Evolutionary conservation across 2,329 filamentous ascomycete species (phyloP).

Genomic region (Beauveria sp.): DNA sequence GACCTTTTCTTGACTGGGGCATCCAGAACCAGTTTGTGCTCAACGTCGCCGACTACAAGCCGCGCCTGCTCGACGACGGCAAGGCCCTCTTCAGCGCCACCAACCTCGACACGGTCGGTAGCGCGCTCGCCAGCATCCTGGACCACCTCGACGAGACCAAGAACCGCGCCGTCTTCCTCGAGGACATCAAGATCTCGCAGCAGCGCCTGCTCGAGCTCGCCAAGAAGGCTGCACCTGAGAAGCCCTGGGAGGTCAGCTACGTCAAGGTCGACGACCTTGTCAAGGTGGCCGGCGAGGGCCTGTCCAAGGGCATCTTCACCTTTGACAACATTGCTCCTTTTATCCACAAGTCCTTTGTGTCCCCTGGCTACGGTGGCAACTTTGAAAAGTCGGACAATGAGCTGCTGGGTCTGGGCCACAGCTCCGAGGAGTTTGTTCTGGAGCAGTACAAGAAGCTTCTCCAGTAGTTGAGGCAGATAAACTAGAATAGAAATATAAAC

Average conservation of each 20-base stretch:
- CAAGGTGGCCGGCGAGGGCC: constrained; percentile 20
- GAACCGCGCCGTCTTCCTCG: constrained; percentile 45
- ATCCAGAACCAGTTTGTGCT: constrained; percentile 9
- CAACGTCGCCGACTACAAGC: constrained; percentile 31
- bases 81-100: constrained; percentile 35
- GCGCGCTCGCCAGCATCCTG: constrained; percentile 39
- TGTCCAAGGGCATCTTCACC: constrained; percentile 24
- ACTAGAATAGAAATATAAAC: not conserved
- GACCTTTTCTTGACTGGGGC: constrained; percentile 21
- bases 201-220: constrained; percentile 35
- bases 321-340: constrained; percentile 24
- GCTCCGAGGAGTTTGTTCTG: constrained; percentile 32
- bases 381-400: constrained; percentile 34
- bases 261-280: constrained; percentile 21
- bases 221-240: constrained; percentile 2
- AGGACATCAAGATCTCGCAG: constrained; percentile 40
- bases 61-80: constrained; percentile 32
- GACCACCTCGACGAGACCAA: constrained; percentile 35
- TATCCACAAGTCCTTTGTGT: constrained; percentile 25
- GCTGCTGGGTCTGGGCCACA: constrained; percentile 35
- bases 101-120: constrained; percentile 36
- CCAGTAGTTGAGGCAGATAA: not conserved
- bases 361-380: constrained; percentile 23
- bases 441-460: constrained; percentile 18
- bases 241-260: constrained; percentile 23